phyloP scores from a whole-genome alignment of 106 monocot species.

The Gastrodia elata region DNA sequence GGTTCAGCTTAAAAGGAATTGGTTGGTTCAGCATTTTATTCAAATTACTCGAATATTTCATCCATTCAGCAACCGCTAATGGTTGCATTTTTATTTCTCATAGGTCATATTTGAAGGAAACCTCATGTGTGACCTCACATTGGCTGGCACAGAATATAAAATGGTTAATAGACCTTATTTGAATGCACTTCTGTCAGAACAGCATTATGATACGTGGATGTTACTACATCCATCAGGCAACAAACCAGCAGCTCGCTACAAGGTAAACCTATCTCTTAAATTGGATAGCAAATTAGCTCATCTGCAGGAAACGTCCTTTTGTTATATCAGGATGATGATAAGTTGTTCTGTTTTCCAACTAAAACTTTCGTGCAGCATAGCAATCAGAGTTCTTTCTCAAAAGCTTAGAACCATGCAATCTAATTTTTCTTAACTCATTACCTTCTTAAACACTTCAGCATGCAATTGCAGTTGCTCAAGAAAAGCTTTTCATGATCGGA shows the following conservation, averaged over 20 bases:
- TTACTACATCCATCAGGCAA: not conserved
- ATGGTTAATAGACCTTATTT: conserved; percentile 2
- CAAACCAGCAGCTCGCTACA: conserved; percentile 5
- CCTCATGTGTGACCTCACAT: not conserved
- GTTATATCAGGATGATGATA: not conserved
- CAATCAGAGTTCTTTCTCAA: not conserved
- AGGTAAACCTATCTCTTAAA: conserved; percentile 1
- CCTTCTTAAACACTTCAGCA: conserved; percentile 40
- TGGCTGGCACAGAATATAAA: not conserved
- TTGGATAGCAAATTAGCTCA: not conserved
- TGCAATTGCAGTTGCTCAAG: conserved; percentile 52
- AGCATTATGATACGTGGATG: not conserved
- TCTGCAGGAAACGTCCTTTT: not conserved
- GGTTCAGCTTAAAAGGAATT: not conserved
- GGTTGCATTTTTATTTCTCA: not conserved
- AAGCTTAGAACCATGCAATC: not conserved
- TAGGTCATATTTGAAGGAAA: not conserved
- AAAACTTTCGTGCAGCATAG: not conserved
- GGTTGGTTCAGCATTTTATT: not conserved
- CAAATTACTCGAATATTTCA: not conserved
- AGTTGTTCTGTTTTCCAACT: not conserved
- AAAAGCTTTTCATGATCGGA: conserved; percentile 70
- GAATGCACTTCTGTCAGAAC: conserved; percentile 2
- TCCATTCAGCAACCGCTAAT: not conserved
- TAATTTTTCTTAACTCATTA: not conserved